Conservation (phyloP, 768 basidiomycete genomes). For the Termitomyces sp. region DNA sequence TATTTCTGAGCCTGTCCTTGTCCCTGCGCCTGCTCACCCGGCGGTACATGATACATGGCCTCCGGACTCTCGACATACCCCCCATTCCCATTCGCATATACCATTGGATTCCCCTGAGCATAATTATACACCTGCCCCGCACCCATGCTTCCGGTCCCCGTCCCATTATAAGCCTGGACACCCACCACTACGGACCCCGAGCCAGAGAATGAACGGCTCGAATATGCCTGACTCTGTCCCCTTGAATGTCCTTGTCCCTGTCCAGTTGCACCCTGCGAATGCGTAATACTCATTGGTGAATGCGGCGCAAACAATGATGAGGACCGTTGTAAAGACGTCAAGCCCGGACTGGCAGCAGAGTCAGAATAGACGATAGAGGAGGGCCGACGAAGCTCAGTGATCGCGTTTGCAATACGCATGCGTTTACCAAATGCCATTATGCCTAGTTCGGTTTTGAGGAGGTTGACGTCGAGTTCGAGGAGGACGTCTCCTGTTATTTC, state of each 20-base stretch:
- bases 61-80: not conserved
- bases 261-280: conserved; percentile 20
- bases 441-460: conserved; percentile 92
- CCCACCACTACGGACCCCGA: conserved; percentile 25
- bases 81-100: not conserved
- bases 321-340: conserved; percentile 26
- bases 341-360: conserved; percentile 10
- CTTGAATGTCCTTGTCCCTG: conserved; percentile 35
- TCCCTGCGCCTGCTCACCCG: conserved; percentile 23
- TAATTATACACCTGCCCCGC: not conserved
- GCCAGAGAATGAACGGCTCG: conserved; percentile 42
- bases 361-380: conserved; percentile 59
- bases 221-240: conserved; percentile 39
- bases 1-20: conserved; percentile 43
- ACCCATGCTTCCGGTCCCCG: no score
- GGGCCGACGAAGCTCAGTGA: conserved; percentile 78
- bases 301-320: conserved; percentile 10
- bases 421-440: conserved; percentile 94
- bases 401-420: conserved; percentile 88
- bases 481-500: conserved; percentile 98
- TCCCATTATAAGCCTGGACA: no score
- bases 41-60: not conserved
- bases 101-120: not conserved
- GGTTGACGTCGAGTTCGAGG: conserved; percentile 86
- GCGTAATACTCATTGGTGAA: conserved; percentile 20